A percentile compares a stretch with the other conserved stretches of the same genome.
phyloP scores from a whole-genome alignment of 2,329 filamentous ascomycete genomes.

The Penicillium hesseltinei region DNA sequence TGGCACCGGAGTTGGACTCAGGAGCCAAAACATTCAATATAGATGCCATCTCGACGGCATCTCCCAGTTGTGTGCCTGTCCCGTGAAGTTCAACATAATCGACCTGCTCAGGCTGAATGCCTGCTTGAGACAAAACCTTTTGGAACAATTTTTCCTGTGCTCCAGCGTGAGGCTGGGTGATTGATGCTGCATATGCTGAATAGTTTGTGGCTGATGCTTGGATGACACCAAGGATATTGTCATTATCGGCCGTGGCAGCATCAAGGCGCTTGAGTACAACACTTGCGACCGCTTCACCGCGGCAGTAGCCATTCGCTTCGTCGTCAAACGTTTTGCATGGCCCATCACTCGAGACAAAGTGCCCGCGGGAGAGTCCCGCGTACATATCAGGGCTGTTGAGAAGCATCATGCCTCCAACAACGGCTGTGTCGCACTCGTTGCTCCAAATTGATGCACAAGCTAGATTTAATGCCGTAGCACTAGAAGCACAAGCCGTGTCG shows the following conservation, averaged over 20 bases:
- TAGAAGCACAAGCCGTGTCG: conserved; percentile 68
- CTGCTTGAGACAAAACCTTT: conserved; percentile 37
- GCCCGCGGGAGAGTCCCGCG: conserved; percentile 62
- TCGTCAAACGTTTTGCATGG: conserved; percentile 52
- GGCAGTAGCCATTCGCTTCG: conserved; percentile 54
- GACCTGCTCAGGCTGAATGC: conserved; percentile 37
- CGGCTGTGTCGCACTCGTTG: conserved; percentile 74
- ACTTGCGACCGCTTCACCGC: conserved; percentile 50
- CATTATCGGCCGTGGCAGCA: conserved; percentile 52
- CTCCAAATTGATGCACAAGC: conserved; percentile 70
- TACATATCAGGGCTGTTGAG: conserved; percentile 78
- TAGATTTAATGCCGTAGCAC: conserved; percentile 61
- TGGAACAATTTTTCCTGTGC: conserved; percentile 39
- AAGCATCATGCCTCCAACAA: conserved; percentile 71
- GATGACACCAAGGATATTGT: conserved; percentile 44
- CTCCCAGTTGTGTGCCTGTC: conserved; percentile 43
- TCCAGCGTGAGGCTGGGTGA: conserved; percentile 42
- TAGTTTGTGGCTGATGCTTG: conserved; percentile 46
- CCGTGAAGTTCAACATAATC: conserved; percentile 43
- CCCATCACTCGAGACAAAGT: conserved; percentile 36
- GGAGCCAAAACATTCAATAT: conserved; percentile 33
- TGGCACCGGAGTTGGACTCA: neutral
- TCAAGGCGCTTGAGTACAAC: conserved; percentile 53
- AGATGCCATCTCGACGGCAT: conserved; percentile 39
- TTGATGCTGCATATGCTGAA: conserved; percentile 45